Percentiles rank a stretch among this genome's conserved stretches.
Evolutionary conservation across 2,329 filamentous ascomycete genomes (phyloP).

Genomic region (Stemphylium lycopersici): DNA sequence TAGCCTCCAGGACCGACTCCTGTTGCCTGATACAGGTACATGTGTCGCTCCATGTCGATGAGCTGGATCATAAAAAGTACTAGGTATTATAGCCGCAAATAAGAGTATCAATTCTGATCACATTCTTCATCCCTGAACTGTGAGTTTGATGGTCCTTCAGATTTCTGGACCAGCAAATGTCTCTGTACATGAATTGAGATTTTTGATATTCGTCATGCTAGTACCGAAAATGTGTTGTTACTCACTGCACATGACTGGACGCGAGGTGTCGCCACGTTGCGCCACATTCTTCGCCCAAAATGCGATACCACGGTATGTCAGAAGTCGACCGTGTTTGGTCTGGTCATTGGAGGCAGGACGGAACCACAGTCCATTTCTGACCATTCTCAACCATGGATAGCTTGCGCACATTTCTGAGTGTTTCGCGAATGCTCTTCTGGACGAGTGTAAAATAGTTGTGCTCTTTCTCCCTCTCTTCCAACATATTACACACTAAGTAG

Average conservation of each 20-base stretch:
- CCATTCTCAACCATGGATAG: no score
- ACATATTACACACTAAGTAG: no score
- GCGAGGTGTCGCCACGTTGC: background rate
- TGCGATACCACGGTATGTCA: background rate
- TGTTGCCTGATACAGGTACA: background rate
- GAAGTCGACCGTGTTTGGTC: background rate
- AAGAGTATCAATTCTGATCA: conserved; percentile 1
- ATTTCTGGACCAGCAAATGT: background rate
- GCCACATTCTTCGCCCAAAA: background rate
- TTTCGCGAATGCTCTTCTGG: no score
- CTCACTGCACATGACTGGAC: background rate
- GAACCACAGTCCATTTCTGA: no score
- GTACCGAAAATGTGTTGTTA: background rate
- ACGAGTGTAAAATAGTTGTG: no score
- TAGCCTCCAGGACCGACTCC: conserved; percentile 1
- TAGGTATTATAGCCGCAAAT: conserved; percentile 4
- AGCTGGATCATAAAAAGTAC: conserved; percentile 4
- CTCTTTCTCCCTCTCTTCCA: no score
- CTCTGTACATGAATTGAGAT: background rate
- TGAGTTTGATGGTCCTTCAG: no score
- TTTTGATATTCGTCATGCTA: background rate
- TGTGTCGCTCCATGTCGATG: conserved; percentile 1
- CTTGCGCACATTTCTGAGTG: no score
- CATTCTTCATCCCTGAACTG: background rate
- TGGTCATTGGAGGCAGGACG: no score